phyloP scores from a whole-genome alignment of 2,329 filamentous ascomycete species.

The Xylariaceae sp. region DNA sequence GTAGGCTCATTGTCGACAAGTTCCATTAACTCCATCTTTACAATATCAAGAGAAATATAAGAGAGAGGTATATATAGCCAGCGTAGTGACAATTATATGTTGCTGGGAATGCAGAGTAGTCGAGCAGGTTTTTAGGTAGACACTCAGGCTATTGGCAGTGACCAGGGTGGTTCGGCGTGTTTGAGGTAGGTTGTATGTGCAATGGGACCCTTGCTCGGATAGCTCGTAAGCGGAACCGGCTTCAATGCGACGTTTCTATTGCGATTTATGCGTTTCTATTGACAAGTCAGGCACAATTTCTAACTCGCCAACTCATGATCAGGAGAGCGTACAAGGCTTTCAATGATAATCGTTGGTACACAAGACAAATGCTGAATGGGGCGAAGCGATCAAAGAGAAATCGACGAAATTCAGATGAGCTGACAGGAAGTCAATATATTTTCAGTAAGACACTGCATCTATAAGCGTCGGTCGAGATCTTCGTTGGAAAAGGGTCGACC shows the following conservation, averaged over 20 bases:
- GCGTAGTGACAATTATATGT: constrained; percentile 16
- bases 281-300: constrained; percentile 18
- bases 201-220: constrained; percentile 34
- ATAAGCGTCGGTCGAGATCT: constrained; percentile 4
- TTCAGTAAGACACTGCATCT: constrained; percentile 3
- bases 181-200: constrained; percentile 28
- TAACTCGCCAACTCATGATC: constrained; percentile 6
- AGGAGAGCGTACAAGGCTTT: constrained; percentile 12
- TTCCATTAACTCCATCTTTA: constrained; percentile 62
- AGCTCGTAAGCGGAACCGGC: constrained; percentile 34
- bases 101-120: constrained; percentile 16
- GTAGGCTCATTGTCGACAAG: constrained; percentile 63
- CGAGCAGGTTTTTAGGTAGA: constrained; percentile 23
- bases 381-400: constrained; percentile 11
- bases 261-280: constrained; percentile 33
- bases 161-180: constrained; percentile 28
- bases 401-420: not conserved
- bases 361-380: constrained; percentile 14
- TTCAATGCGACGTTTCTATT: constrained; percentile 36
- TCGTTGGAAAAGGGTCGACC: too few species aligned
- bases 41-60: constrained; percentile 14
- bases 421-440: constrained; percentile 7
- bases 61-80: constrained; percentile 27
- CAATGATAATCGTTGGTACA: not conserved
- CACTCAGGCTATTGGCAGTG: too few species aligned